phyloP scores from a whole-genome alignment of 345 rosid species.

The Populus pruinosa region DNA sequence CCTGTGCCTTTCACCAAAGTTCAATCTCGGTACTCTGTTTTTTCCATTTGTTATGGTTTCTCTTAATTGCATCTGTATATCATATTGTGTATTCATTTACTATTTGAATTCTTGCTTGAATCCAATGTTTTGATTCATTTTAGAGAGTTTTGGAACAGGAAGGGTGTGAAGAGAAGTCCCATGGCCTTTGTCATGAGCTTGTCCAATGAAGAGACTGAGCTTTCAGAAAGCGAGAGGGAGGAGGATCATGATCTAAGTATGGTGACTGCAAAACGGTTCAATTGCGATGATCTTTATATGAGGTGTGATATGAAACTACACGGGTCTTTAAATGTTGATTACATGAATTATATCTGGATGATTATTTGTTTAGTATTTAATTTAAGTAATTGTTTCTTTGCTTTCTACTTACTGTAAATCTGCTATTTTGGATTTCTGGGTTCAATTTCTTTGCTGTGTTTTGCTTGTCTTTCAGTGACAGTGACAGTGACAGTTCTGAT shows the following conservation, averaged over 20 bases:
- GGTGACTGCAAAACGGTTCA: constrained; percentile 39
- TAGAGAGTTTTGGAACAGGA: constrained; percentile 24
- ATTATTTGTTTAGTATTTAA: not conserved
- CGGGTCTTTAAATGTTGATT: not conserved
- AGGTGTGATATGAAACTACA: constrained; percentile 36
- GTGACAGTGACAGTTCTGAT: constrained; percentile 58
- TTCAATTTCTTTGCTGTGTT: not conserved
- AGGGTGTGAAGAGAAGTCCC: constrained; percentile 31
- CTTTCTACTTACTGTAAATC: not conserved
- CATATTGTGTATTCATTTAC: no score
- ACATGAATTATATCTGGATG: not conserved
- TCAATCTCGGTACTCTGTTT: constrained; percentile 35
- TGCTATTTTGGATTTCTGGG: not conserved
- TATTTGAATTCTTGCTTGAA: no score
- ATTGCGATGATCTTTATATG: constrained; percentile 44
- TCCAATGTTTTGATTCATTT: not conserved
- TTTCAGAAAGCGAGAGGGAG: constrained; percentile 35
- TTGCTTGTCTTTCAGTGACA: constrained; percentile 19
- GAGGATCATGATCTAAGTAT: constrained; percentile 25
- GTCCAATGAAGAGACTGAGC: constrained; percentile 55
- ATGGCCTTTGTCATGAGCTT: constrained; percentile 60
- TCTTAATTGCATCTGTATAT: not conserved
- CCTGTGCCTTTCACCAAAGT: constrained; percentile 45
- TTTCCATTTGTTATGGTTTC: not conserved
- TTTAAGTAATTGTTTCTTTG: not conserved